Percentiles rank a stretch among this genome's conserved stretches.
Conservation (phyloP, 441 rosid species). For the Cnidoscolus chayamansa region DNA sequence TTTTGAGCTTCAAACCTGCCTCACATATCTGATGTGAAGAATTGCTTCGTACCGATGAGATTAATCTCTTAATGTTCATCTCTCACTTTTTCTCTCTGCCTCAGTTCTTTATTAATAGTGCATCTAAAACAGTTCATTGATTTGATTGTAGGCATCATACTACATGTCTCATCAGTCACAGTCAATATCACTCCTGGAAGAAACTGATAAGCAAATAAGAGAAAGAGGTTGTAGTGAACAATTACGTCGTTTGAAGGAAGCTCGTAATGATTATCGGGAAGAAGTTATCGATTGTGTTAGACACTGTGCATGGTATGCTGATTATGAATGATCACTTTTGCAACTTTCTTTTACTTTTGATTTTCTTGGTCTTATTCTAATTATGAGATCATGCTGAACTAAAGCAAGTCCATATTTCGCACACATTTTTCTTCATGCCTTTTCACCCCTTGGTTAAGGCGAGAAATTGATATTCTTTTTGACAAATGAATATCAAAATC, state of each 20-base stretch:
- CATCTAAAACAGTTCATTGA: conserved; percentile 23
- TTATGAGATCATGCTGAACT: background rate
- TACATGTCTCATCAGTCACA: conserved; percentile 87
- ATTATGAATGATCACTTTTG: conserved; percentile 6
- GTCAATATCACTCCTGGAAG: conserved; percentile 76
- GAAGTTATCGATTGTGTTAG: conserved; percentile 84
- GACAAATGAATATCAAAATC: background rate
- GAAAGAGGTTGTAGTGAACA: conserved; percentile 67
- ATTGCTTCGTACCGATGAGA: background rate
- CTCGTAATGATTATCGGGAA: conserved; percentile 78
- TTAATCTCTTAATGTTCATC: background rate
- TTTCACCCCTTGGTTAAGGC: too few species aligned
- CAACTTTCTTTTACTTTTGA: background rate
- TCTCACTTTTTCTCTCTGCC: background rate
- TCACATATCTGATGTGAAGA: background rate
- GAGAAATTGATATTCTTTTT: background rate
- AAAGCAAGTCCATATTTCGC: background rate
- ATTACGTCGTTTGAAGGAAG: conserved; percentile 83
- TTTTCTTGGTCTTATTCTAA: background rate
- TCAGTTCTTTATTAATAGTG: background rate
- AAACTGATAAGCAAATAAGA: conserved; percentile 89
- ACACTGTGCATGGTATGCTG: conserved; percentile 83
- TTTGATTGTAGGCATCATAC: conserved; percentile 72
- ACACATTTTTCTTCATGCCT: too few species aligned
- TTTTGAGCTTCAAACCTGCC: background rate